These are phyloP conservation scores for Podosphaera fusca DNA, from an alignment of 2,329 filamentous ascomycete species.

Conservation along the genomic window DNA sequence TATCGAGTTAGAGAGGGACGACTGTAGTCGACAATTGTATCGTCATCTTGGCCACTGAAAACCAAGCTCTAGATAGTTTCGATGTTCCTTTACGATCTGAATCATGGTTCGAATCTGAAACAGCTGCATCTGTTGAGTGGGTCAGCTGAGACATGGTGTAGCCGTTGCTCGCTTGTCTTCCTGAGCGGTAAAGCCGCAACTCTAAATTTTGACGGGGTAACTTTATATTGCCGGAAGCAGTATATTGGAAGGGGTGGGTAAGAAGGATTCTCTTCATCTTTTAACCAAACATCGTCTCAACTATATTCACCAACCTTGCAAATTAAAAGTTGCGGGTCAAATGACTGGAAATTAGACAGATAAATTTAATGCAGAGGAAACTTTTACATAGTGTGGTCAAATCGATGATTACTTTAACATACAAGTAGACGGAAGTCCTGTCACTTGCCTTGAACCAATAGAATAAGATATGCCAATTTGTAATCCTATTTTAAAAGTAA, in stretches of 20 bases:
- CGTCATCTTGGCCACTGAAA: no score
- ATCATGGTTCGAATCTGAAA: not conserved
- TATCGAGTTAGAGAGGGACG: no score
- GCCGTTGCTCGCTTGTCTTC: not conserved
- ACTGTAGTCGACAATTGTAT: no score
- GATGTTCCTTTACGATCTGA: not conserved
- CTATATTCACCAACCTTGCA: not conserved
- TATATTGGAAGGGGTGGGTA: not conserved
- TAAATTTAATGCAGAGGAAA: not conserved
- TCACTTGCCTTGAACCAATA: not conserved
- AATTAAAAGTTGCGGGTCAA: not conserved
- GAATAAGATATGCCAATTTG: not conserved
- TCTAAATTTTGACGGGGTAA: not conserved
- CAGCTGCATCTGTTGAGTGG: not conserved
- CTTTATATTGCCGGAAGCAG: not conserved
- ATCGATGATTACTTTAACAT: not conserved
- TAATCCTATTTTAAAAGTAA: not conserved
- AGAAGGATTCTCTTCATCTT: not conserved
- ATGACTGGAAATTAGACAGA: not conserved
- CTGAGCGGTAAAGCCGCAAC: not conserved
- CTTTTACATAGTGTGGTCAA: not conserved
- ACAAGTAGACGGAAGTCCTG: not conserved
- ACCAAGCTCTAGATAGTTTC: no score
- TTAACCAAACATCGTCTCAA: not conserved
- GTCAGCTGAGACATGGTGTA: not conserved